Evolutionary conservation across 2,329 filamentous ascomycete species (phyloP), one percentile per base, ranked within the genome.

Genomic region (Aspergillus thermomutatus): DNA sequence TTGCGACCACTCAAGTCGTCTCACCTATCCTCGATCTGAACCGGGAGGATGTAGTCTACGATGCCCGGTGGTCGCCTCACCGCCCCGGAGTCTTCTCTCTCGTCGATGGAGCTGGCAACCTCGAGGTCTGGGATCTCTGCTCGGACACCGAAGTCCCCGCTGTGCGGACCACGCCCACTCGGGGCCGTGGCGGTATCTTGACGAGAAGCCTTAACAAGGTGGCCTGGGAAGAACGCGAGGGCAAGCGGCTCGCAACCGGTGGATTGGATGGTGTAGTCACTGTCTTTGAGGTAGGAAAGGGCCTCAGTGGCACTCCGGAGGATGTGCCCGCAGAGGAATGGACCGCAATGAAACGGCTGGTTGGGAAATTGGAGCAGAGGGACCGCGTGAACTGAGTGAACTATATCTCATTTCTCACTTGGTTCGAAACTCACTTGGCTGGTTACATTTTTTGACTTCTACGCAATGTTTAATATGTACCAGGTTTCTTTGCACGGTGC

Each of bases 101-200:
- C 21, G 94, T 97, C 2, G 95, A 99, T 66, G 94, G 94, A 34
- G 91, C 90, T 2, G 95, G 94, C 28, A 90, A 87, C 74, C 81
- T 99, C 19, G 95, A 99, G 76, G 82, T 99, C 50, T 99, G 94
- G 91, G 95, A 99, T 70, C 84, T 99, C 52, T 93, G 90, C 11
- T 83, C 92, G 21, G 92, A 97, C 74, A 92, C 89, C 0, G 94
- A 99, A 76, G 91, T 97, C 49, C 94, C 94, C 0, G 86, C 95
- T 1, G 89, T 91, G 50, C 88, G 88, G 63, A 88, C 92, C 64
- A 85, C 85, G 52, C 92, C 92, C 0, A 89, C 85, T 52, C 73
- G 69, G 63, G 81, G 69, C 76, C 87, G 60, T 76, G 84, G 73
- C 61, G 84, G 86, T 27, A 85, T 91, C 72, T 82, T 93, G 66